Percentiles rank a stretch among this genome's conserved stretches.
These are phyloP conservation scores for Strombidium stylifer DNA, from an alignment of 73 alveolate species.

Conservation along the genomic window DNA sequence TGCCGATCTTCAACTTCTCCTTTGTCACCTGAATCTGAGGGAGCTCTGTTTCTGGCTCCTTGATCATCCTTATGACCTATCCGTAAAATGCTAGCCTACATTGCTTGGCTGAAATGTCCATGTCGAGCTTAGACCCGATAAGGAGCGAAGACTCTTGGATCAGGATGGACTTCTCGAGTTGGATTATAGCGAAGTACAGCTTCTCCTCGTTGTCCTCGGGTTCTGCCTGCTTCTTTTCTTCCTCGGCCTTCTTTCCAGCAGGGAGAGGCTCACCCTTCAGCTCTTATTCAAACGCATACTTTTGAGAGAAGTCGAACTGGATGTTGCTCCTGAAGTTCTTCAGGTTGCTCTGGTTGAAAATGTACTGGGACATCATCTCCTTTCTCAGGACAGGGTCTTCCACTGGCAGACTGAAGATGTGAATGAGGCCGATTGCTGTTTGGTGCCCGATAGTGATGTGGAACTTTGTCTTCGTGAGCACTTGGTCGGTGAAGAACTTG, in stretches of 20 bases:
- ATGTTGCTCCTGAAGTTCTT: background rate
- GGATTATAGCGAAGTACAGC: slow-evolving; percentile 72
- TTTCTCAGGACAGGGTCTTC: background rate
- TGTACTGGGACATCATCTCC: background rate
- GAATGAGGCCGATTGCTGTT: slow-evolving; percentile 89
- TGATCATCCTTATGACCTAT: slow-evolving; percentile 30
- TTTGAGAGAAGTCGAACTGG: slow-evolving; percentile 40
- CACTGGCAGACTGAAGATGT: no score
- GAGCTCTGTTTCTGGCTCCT: background rate
- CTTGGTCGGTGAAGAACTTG: slow-evolving; percentile 81
- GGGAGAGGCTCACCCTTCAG: slow-evolving; percentile 25
- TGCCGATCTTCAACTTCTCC: slow-evolving; percentile 88
- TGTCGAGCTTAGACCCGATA: slow-evolving; percentile 92
- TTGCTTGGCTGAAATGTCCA: slow-evolving; percentile 85
- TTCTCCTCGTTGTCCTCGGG: no score
- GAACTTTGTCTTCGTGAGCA: slow-evolving; percentile 80
- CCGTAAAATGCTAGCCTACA: slow-evolving; percentile 98
- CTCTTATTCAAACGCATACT: slow-evolving; percentile 53
- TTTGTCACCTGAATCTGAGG: slow-evolving; percentile 69
- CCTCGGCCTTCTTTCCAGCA: slow-evolving; percentile 9
- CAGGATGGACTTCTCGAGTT: slow-evolving; percentile 84
- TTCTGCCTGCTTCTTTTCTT: slow-evolving; percentile 29
- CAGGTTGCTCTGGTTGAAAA: slow-evolving; percentile 5
- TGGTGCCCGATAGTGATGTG: slow-evolving; percentile 85
- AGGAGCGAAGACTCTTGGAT: slow-evolving; percentile 72